Conservation (phyloP, 345 rosid species). For the Firmiana major region DNA sequence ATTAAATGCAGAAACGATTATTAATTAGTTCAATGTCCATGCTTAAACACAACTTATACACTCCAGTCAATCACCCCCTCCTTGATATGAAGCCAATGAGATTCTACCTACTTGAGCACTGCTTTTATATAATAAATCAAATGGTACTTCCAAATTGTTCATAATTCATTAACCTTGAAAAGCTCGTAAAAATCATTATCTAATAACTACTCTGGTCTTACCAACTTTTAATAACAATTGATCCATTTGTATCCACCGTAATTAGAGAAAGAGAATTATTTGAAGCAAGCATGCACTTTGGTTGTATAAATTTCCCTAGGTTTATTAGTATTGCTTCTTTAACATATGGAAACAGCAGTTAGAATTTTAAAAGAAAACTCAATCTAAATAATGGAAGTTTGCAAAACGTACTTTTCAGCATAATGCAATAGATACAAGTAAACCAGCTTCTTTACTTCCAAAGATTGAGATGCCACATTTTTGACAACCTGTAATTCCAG, state of each 20-base stretch:
- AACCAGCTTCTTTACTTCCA: slow-evolving; percentile 95
- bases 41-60: background rate
- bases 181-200: background rate
- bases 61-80: background rate
- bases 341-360: background rate
- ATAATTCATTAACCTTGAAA: background rate
- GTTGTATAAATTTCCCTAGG: background rate
- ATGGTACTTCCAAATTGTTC: background rate
- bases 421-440: slow-evolving; percentile 92
- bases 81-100: background rate
- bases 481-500: slow-evolving; percentile 76
- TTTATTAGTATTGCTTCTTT: background rate
- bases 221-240: background rate
- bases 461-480: slow-evolving; percentile 87
- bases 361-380: background rate
- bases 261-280: background rate
- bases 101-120: background rate
- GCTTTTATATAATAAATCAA: background rate
- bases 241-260: background rate
- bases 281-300: background rate
- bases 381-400: background rate
- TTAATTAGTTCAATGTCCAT: slow-evolving; percentile 1
- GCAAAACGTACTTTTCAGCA: slow-evolving; percentile 42
- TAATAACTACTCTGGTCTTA: background rate
- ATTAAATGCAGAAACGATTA: slow-evolving; percentile 4